phyloP scores from a whole-genome alignment of 1,284 basidiomycete species.

The Blastosporella zonata region DNA sequence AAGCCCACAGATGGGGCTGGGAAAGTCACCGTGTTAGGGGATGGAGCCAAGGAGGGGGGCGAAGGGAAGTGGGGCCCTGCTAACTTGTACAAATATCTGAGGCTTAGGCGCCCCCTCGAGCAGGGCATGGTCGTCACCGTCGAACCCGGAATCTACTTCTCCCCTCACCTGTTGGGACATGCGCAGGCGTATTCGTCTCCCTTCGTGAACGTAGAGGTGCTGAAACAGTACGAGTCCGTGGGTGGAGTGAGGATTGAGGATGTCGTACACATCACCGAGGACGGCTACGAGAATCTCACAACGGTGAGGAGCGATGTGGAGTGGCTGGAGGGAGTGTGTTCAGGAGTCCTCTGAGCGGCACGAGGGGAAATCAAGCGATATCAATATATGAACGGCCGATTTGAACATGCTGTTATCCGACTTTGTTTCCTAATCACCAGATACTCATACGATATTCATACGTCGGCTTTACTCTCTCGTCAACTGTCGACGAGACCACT shows the following conservation, averaged over 20 bases:
- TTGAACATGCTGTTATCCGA: too few relatives aligned
- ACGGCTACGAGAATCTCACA: constrained; percentile 75
- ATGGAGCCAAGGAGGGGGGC: constrained; percentile 29
- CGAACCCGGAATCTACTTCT: constrained; percentile 89
- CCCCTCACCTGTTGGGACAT: constrained; percentile 60
- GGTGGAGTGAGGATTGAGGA: constrained; percentile 92
- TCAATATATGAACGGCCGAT: too few relatives aligned
- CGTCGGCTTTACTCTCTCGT: too few relatives aligned
- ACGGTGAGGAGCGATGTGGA: constrained; percentile 74
- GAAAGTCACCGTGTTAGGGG: neutral
- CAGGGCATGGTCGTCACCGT: constrained; percentile 86
- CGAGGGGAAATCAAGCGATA: too few relatives aligned
- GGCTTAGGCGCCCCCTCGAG: constrained; percentile 70
- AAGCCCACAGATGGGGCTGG: constrained; percentile 42
- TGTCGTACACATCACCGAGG: constrained; percentile 70
- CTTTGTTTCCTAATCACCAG: too few relatives aligned
- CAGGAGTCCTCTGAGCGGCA: constrained; percentile 45
- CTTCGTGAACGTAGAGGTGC: constrained; percentile 68
- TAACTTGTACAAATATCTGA: constrained; percentile 74
- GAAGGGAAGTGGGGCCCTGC: constrained; percentile 46
- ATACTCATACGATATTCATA: too few relatives aligned
- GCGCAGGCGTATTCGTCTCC: constrained; percentile 64
- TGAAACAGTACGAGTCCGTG: constrained; percentile 72
- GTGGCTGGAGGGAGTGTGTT: constrained; percentile 78
- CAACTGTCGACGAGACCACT: too few relatives aligned